These are phyloP conservation scores for Urtica urens DNA, from an alignment of 306 rosid species.

Conservation along the genomic window DNA sequence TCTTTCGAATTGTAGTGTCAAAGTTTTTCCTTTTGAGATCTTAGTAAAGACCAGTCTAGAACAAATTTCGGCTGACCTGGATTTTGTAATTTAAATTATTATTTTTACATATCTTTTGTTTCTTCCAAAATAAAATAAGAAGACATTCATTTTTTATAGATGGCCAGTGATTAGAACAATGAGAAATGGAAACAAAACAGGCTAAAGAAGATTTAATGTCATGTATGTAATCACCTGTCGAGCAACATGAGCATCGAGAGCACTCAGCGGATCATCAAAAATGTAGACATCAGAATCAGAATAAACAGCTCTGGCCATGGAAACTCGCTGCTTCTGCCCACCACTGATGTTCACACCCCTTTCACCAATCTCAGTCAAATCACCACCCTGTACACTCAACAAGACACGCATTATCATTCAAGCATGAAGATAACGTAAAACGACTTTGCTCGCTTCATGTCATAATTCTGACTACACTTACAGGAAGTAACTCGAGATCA, in stretches of 20 bases:
- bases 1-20: too few relatives aligned
- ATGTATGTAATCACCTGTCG: conserved; percentile 38
- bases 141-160: too few relatives aligned
- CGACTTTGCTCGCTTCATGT: conserved; percentile 2
- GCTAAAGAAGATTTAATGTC: neutral
- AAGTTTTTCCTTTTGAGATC: too few relatives aligned
- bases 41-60: too few relatives aligned
- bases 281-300: conserved; percentile 58
- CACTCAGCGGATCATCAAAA: conserved; percentile 81
- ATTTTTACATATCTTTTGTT: too few relatives aligned
- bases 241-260: conserved; percentile 73
- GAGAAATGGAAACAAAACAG: neutral
- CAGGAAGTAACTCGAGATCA: conserved; percentile 37
- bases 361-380: conserved; percentile 86
- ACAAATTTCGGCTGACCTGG: too few relatives aligned
- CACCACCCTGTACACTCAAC: conserved; percentile 38
- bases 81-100: too few relatives aligned
- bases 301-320: conserved; percentile 76
- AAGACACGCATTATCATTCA: conserved; percentile 7
- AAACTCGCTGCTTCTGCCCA: conserved; percentile 82
- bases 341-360: conserved; percentile 85
- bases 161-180: too few relatives aligned
- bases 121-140: too few relatives aligned
- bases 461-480: conserved; percentile 16
- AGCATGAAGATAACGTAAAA: neutral